Evolutionary conservation across 73 alveolate genomes (phyloP).

Genomic region (Breviolum minutum): DNA sequence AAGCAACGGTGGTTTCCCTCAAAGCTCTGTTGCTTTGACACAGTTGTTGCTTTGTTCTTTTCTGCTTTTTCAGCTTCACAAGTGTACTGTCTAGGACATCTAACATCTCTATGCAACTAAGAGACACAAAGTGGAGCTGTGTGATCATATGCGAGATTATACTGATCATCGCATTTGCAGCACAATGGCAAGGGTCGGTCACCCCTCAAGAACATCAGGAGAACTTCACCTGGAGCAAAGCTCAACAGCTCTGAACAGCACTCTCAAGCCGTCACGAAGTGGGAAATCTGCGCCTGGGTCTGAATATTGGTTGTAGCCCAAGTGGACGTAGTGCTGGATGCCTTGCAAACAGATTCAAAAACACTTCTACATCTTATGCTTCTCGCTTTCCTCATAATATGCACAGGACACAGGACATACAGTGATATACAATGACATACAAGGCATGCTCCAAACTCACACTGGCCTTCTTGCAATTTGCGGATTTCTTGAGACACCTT

Average conservation of each 20-base stretch:
- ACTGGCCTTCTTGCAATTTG: background rate
- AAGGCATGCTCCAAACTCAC: background rate
- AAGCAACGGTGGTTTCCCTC: background rate
- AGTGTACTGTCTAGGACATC: too few relatives aligned
- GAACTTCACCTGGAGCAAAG: slow-evolving; percentile 16
- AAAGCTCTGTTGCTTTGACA: too few relatives aligned
- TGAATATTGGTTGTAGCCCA: background rate
- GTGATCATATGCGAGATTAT: background rate
- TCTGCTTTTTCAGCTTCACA: too few relatives aligned
- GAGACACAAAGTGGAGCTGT: slow-evolving; percentile 15
- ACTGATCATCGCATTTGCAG: background rate
- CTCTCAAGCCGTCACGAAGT: background rate
- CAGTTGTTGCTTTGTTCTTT: too few relatives aligned
- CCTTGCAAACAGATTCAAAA: background rate
- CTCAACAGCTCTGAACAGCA: background rate
- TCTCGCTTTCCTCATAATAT: too few relatives aligned
- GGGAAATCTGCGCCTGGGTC: slow-evolving; percentile 32
- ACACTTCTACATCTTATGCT: background rate
- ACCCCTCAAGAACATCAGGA: slow-evolving; percentile 32
- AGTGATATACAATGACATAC: background rate
- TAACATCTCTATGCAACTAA: background rate
- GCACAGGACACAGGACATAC: background rate
- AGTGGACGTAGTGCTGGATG: slow-evolving; percentile 28
- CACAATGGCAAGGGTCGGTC: slow-evolving; percentile 63
- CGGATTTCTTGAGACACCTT: slow-evolving; percentile 4